Base-by-base conservation (phyloP, 2,329 filamentous ascomycete species). In the Exophiala sp. region DNA sequence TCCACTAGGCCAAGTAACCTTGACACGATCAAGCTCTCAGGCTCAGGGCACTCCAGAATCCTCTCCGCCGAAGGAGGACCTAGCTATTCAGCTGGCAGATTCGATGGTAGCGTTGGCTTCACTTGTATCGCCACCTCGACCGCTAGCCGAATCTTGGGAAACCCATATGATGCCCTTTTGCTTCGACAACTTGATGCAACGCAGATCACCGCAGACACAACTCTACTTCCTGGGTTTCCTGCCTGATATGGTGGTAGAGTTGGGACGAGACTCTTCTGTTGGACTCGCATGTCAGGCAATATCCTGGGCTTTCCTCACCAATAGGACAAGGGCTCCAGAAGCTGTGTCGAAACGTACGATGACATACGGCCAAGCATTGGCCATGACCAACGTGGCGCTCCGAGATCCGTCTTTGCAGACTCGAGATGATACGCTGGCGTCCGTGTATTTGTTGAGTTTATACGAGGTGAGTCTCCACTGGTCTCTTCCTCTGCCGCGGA, bases 401-500 rank as follows among this genome's bases (percentile, higher is more conserved):
- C 20, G 47, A 20, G 48, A 61, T 40, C 50, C 35, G 14, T 12
- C 24, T 4, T 5, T 48, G 33, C 54, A 52, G 42, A 42, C 32
- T 3, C 36, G 47, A 32, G 59, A 61, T 34, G 56, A 59, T 10
- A 56, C 56, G 2, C 44, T 58, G 3, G 44, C 54, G 6, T 52
- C 52, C 12, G 54, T 61, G 9, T 61, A 56, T 56, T 40, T 61
- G 24, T 46, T 61, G 44, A 61, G 59, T 36, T 16, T 59, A 14
- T 61, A 59, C 50, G 59, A 61, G 57, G 59, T 59, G 43, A 50
- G 44, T 20, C 29, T 29, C 7, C 24, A 29, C 7, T 18, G 16
- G 16, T 18, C 16, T 18, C 16, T 18, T 18, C 16, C 16, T 18
- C 16, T 18, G 16, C n/a, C 20, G 18, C 14, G 34, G 11, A 36